Conservation (phyloP, 176 grass and related monocot genomes). For the Secale cereale region DNA sequence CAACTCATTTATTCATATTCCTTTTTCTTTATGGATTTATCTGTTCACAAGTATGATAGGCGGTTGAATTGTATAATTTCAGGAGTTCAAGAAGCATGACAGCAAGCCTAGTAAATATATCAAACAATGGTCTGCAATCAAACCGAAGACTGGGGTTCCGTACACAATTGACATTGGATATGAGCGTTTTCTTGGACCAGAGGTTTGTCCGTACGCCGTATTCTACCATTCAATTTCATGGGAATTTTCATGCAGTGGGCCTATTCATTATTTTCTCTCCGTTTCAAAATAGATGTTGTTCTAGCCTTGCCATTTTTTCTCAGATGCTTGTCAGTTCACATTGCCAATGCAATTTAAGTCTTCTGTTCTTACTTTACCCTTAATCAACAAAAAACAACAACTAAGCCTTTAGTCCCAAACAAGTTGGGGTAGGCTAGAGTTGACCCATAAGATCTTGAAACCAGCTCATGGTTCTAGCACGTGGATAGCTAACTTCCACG, state of each 20-base stretch:
- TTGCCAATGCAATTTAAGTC: background rate
- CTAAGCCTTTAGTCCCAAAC: too few species aligned
- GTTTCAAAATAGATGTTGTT: background rate
- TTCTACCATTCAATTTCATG: conserved; percentile 14
- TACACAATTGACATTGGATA: conserved; percentile 96
- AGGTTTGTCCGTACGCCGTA: conserved; percentile 63
- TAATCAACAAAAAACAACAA: background rate
- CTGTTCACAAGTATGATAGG: conserved; percentile 23
- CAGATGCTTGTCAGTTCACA: background rate
- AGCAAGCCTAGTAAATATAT: conserved; percentile 88
- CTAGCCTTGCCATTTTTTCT: background rate
- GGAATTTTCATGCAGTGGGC: background rate
- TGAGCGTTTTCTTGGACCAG: conserved; percentile 97
- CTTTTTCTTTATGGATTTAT: background rate
- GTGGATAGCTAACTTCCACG: too few species aligned
- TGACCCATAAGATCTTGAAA: too few species aligned
- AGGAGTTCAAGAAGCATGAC: conserved; percentile 95
- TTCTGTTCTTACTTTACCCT: background rate
- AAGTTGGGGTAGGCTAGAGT: too few species aligned
- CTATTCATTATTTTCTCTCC: background rate
- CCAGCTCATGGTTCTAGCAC: too few species aligned
- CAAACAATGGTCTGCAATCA: conserved; percentile 76
- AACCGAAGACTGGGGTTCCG: conserved; percentile 86
- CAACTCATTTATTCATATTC: conserved; percentile 6
- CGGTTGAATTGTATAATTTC: conserved; percentile 22